Evolutionary conservation across 2,329 filamentous ascomycete species (phyloP).

Genomic region (Colletotrichum zoysiae): DNA sequence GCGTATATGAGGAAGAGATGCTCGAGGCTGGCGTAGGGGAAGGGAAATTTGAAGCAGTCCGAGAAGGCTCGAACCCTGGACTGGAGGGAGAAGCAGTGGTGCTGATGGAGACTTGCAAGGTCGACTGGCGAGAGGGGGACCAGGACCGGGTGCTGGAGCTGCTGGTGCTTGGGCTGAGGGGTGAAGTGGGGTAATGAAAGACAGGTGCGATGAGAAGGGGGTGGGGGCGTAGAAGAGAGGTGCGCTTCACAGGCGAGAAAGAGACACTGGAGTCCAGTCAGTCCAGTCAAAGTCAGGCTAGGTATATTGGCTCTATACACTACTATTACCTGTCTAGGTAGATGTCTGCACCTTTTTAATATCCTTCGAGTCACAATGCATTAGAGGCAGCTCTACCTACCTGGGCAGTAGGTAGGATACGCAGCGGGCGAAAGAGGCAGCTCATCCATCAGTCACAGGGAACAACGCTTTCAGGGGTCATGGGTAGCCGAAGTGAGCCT

Average conservation of each 20-base stretch:
- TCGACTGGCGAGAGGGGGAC: slow-evolving; percentile 28
- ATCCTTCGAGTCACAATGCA: neutral
- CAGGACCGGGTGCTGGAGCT: slow-evolving; percentile 27
- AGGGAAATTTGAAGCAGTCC: slow-evolving; percentile 30
- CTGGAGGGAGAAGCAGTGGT: slow-evolving; percentile 33
- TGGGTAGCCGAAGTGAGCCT: slow-evolving; percentile 33
- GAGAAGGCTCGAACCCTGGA: slow-evolving; percentile 38
- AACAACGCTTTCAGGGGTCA: slow-evolving; percentile 29
- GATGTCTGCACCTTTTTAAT: neutral
- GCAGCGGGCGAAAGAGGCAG: slow-evolving; percentile 3
- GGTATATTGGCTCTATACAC: no score
- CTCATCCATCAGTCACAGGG: neutral
- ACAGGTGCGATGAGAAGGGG: slow-evolving; percentile 8
- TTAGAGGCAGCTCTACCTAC: neutral
- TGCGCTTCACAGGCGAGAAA: slow-evolving; percentile 38
- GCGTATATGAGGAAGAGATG: slow-evolving; percentile 19
- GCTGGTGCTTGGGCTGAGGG: slow-evolving; percentile 32
- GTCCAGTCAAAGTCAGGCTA: no score
- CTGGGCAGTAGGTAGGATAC: slow-evolving; percentile 1
- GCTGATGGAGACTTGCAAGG: slow-evolving; percentile 39
- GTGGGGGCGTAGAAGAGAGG: neutral
- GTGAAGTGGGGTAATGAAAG: slow-evolving; percentile 39
- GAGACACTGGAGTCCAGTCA: neutral
- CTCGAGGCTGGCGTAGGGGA: slow-evolving; percentile 30
- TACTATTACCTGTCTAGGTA: no score